phyloP scores from a whole-genome alignment of 2,329 filamentous ascomycete species.

The Zymoseptoria ardabiliae region DNA sequence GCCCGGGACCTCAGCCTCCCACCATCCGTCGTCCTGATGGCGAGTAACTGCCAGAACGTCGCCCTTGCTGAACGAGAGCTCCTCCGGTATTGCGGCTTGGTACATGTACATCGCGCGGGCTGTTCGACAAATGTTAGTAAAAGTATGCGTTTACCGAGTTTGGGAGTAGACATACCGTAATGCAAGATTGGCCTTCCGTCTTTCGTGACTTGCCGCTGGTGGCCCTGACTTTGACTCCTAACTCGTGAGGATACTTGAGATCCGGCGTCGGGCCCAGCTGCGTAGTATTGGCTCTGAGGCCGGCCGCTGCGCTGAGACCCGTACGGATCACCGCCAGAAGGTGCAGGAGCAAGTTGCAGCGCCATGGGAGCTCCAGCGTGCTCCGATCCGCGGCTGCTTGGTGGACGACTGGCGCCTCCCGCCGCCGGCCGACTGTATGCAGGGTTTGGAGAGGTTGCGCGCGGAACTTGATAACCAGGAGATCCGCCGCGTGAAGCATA shows the following conservation, averaged over 20 bases:
- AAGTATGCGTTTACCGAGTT: not conserved
- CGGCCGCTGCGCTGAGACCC: slow-evolving; percentile 35
- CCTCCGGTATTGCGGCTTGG: slow-evolving; percentile 87
- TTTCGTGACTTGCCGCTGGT: slow-evolving; percentile 73
- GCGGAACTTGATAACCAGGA: slow-evolving; percentile 33
- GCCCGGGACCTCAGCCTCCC: slow-evolving; percentile 89
- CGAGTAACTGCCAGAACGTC: slow-evolving; percentile 82
- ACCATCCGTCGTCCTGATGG: slow-evolving; percentile 97
- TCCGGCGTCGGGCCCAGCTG: slow-evolving; percentile 25
- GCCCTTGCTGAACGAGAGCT: slow-evolving; percentile 85
- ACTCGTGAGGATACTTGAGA: slow-evolving; percentile 38
- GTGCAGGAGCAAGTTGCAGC: slow-evolving; percentile 39
- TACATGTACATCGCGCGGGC: slow-evolving; percentile 93
- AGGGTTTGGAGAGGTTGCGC: slow-evolving; percentile 34
- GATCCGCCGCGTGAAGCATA: slow-evolving; percentile 34
- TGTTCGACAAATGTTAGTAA: slow-evolving; percentile 11
- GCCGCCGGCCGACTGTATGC: slow-evolving; percentile 32
- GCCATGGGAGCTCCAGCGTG: slow-evolving; percentile 34
- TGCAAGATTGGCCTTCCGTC: slow-evolving; percentile 85
- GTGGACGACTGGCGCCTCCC: slow-evolving; percentile 30
- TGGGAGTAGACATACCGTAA: slow-evolving; percentile 68
- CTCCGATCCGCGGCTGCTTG: slow-evolving; percentile 37
- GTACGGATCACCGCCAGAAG: slow-evolving; percentile 32
- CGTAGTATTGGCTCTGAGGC: slow-evolving; percentile 41
- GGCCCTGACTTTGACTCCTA: slow-evolving; percentile 81